Base-by-base conservation (phyloP, 768 basidiomycete genomes). In the Leccinellum luteum region DNA sequence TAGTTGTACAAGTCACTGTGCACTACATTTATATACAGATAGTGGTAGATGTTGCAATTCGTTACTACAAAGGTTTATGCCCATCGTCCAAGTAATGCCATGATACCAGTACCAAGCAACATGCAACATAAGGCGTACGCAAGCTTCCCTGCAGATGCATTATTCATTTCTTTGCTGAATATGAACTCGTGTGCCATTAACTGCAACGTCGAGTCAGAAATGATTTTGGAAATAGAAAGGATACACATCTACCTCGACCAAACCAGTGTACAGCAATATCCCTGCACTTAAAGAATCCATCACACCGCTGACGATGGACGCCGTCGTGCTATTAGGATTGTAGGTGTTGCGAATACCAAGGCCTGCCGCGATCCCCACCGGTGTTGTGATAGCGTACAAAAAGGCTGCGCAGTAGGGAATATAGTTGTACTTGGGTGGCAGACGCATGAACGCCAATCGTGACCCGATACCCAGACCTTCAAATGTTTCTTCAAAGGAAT, bases 381-480 rank as follows among this genome's bases (percentile, higher is more conserved):
- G 95, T 0, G 93, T 95, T 1, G 88, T 89, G 54, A 91, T 64
- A 2, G 86, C 89, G 66, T 88, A 96, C 13, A 89, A 55, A 12
- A 83, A 8, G 5, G 86, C 90, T 3, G 79, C 90, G 31, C 73
- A 61, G 45, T 83, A 67, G 4, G 90, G 87, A 2, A 89, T 69
- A 71, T 75, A 85, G 54, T 68, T 73, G 66, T 85, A 89, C 57
- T 71, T 68, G 1, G 68, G 60, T 0, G 89, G 80, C 2, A 94
- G 76, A 17, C 75, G 73, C 67, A 98, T 80, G 70, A 79, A 85
- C 1, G 95, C 92, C 12, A 98, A 78, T 9, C 96, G 90, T 0
- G 94, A 87, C 9, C 96, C 96, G 21, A 98, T 78, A 69, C 94
- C 96, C 47, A 98, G 81, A 21, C 94, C 96, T 72, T 98, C 96